Percentiles rank a stretch among this genome's conserved stretches.
These are phyloP conservation scores for Wickerhamomyces ciferrii DNA, from an alignment of 805 yeast genomes.

Conservation along the genomic window DNA sequence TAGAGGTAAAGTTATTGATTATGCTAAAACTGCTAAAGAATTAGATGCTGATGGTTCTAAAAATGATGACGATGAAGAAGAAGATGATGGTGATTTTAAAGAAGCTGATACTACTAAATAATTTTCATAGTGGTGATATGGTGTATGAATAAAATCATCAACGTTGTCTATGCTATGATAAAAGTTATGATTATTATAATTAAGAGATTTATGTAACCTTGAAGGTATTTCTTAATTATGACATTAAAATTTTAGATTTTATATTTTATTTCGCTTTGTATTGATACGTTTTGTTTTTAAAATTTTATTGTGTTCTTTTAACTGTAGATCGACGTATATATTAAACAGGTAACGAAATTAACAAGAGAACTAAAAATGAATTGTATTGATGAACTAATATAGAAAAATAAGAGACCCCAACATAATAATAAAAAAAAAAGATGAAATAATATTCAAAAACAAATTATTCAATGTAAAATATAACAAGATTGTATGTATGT, in stretches of 20 bases:
- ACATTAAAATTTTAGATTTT: too few species aligned
- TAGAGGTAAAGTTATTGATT: conserved; percentile 84
- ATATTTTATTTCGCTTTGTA: background rate
- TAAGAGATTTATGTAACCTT: background rate
- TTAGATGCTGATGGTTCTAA: conserved; percentile 40
- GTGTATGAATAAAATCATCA: too few species aligned
- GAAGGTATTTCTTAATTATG: background rate
- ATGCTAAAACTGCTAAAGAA: conserved; percentile 72
- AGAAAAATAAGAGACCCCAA: background rate
- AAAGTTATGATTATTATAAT: too few species aligned
- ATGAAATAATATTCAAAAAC: background rate
- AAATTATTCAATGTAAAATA: background rate
- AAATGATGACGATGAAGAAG: conserved; percentile 40
- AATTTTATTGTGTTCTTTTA: background rate
- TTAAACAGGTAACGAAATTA: background rate
- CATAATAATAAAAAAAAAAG: background rate
- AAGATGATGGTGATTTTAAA: conserved; percentile 48
- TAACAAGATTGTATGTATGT: background rate
- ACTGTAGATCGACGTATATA: background rate
- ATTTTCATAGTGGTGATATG: too few species aligned
- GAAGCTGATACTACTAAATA: conserved; percentile 28
- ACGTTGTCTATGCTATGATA: background rate
- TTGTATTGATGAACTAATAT: background rate
- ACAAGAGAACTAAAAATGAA: background rate
- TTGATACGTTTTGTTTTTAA: background rate